Evolutionary conservation across 805 yeast species (phyloP), one percentile per base, ranked within the genome.

Genomic region (Wickerhamomyces queroliae): DNA sequence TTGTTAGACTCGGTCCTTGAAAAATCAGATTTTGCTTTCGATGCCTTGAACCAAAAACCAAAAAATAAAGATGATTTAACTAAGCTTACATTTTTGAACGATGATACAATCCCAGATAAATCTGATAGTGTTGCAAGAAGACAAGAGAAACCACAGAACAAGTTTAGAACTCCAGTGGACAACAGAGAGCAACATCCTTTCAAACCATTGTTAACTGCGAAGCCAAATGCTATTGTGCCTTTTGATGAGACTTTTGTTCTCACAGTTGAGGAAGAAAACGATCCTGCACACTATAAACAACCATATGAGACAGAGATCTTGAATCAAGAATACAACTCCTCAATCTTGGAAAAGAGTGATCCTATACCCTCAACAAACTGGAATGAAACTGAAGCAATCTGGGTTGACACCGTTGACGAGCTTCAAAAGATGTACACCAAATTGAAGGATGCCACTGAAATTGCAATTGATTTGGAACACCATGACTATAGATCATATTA

Each of bases 381-480:
- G 95, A 73, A 69, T 7, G 55, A 71, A 2, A 74, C 82, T 1
- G 64, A 66, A 12, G 81, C 91, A 12, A 70, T 66, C 2, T 87
- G 93, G 86, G 84, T 93, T 1, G 89, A 84, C 46, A 68, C 72
- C 2, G 61, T 64, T 1, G 78, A 70, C 18, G 62, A 66, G 19
- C 58, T 93, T 20, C 51, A 63, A 1, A 59, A 55, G 6, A 74
- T 93, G 83, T 47, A 87, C 1, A 56, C 62, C 1, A 73, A 70
- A 7, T 66, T 93, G 33, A 56, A 60, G 37, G 54, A 58, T 4
- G 69, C 70, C 41, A 62, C 67, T 2, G 95, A 78, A 40, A 75
- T 93, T 29, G 99, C 98, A 2, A 83, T 93, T 13, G 99, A 93
- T 69, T 73, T 93, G 44, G 99, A 93, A 56, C 99, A 93, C 61